Evolutionary conservation across 2,329 filamentous ascomycete species (phyloP).

Genomic region (Talaromyces islandicus): DNA sequence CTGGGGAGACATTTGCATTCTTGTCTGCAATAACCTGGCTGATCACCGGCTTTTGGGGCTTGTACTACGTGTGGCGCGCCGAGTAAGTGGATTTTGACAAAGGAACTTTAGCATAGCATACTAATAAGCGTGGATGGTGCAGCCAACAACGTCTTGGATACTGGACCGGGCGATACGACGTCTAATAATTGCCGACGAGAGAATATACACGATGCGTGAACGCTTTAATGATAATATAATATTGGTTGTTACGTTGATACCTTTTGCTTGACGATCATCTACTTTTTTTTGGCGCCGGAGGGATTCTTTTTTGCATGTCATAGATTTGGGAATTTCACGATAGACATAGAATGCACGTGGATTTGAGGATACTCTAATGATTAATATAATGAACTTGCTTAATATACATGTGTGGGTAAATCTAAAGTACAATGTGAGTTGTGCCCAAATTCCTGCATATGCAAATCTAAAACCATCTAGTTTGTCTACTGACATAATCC

Average conservation of each 20-base stretch:
- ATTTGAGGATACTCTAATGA: not conserved
- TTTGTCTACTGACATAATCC: not conserved
- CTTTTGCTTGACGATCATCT: not conserved
- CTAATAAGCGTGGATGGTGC: not conserved
- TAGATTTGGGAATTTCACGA: not conserved
- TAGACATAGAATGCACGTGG: not conserved
- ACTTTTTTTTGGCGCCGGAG: not conserved
- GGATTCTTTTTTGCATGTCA: not conserved
- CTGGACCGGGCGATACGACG: not conserved
- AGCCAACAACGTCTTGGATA: not conserved
- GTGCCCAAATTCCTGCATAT: not conserved
- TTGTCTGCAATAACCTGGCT: slow-evolving; percentile 67
- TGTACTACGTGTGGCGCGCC: slow-evolving; percentile 7
- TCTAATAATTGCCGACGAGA: not conserved
- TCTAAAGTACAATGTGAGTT: not conserved
- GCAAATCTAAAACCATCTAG: not conserved
- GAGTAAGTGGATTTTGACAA: slow-evolving; percentile 2
- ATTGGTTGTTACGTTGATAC: not conserved
- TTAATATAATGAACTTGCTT: not conserved
- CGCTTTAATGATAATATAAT: not conserved
- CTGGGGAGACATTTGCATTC: slow-evolving; percentile 65
- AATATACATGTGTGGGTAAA: not conserved
- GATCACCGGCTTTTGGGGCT: slow-evolving; percentile 4
- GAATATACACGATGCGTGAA: not conserved
- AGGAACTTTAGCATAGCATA: not conserved